A percentile compares a stretch with the other conserved stretches of the same genome.
These are phyloP conservation scores for Wickerhamiella kazuoi DNA, from an alignment of 805 yeast genomes.

Conservation along the genomic window DNA sequence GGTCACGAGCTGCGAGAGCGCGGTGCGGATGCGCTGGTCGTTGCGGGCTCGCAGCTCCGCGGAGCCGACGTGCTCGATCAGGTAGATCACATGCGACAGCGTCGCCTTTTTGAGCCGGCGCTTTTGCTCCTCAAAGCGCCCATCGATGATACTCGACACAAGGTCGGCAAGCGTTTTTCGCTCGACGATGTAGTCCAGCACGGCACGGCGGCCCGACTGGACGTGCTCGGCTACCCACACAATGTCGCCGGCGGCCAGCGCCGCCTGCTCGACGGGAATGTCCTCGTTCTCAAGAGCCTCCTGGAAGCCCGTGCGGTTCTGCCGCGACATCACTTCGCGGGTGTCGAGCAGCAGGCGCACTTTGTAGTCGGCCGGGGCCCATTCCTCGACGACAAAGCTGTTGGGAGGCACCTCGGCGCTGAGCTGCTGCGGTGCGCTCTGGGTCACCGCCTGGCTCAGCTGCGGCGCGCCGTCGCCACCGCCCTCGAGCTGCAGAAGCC, in stretches of 20 bases:
- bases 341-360: slow-evolving; percentile 55
- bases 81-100: slow-evolving; percentile 46
- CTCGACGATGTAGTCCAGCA: slow-evolving; percentile 71
- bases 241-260: slow-evolving; percentile 72
- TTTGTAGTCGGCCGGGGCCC: slow-evolving; percentile 47
- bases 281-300: slow-evolving; percentile 34
- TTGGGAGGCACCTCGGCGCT: neutral
- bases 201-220: slow-evolving; percentile 39
- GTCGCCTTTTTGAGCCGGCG: slow-evolving; percentile 53
- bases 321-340: slow-evolving; percentile 56
- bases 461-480: slow-evolving; percentile 28
- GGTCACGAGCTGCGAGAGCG: slow-evolving; percentile 52
- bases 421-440: slow-evolving; percentile 5
- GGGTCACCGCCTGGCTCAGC: slow-evolving; percentile 28
- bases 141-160: slow-evolving; percentile 66
- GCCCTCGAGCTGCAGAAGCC: slow-evolving; percentile 34
- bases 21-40: slow-evolving; percentile 50
- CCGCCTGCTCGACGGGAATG: slow-evolving; percentile 32
- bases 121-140: slow-evolving; percentile 79
- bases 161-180: slow-evolving; percentile 81
- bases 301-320: slow-evolving; percentile 54
- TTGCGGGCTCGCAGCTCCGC: slow-evolving; percentile 15
- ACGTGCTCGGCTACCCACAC: slow-evolving; percentile 70
- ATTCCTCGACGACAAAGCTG: slow-evolving; percentile 17
- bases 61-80: slow-evolving; percentile 47